Base-by-base conservation (phyloP, 306 rosid genomes). In the Gleditsia sinensis region DNA sequence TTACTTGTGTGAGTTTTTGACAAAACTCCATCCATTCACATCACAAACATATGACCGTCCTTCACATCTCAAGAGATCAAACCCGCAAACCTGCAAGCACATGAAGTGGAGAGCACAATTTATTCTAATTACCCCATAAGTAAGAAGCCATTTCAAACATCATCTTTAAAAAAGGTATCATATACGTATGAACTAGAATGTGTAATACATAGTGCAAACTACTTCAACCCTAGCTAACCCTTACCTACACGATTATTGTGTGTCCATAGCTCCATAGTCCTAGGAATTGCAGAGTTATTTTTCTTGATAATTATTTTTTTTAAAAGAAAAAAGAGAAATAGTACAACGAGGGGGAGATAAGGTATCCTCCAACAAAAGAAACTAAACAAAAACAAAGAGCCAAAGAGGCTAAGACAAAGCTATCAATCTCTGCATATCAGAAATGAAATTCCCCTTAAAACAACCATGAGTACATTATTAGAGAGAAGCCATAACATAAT, bases 1-100 rank as follows among this genome's bases (percentile, higher is more conserved):
- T 85, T 94, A 94, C 98, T 94, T 94, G 96, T 94, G 87, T 10
- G 98, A 94, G 71, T 94, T 94, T 78, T 94, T 94, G 54, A 94
- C 98, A 60, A 94, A 94, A 77, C 98, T 94, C 98, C 98, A 94
- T 75, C 98, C 98, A 74, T 94, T 94, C 75, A 94, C 98, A 43
- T 94, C 98, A 84, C 97, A 94, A 72, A 94, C 98, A 54, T 94
- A 94, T 39, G 98, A 94, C 67, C 94, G 91, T 21, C 98, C 98
- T 79, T 94, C 98, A 71, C 96, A 85, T 60, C 98, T 93, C 84
- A 94, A 82, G 74, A 94, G 96, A 86, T 94, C 98, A 81, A 94
- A 94, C 75, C 97, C 98, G 54, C 98, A 91, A 85, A 94, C 98
- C 98, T 94, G 88, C 83, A 72, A 78, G 66, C 30, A 71, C 11